Evolutionary conservation across 108 stramenopile genomes (phyloP).

Genomic region (Skeletonema costatum): DNA sequence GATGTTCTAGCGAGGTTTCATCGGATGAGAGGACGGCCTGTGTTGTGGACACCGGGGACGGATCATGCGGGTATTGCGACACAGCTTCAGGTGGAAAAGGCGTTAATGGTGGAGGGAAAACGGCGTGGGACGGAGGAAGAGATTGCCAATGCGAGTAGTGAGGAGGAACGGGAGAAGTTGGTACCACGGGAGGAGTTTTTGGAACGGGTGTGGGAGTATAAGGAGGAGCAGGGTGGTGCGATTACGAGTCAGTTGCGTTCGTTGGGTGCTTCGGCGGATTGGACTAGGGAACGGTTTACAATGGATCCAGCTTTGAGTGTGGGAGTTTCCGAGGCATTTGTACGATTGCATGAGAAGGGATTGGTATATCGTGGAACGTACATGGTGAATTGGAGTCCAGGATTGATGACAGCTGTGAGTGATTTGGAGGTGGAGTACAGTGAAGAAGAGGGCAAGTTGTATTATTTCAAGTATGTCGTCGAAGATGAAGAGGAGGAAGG

Average conservation of each 20-base stretch:
- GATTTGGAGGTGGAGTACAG: slow-evolving; percentile 96
- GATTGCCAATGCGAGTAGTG: slow-evolving; percentile 34
- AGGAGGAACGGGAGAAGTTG: slow-evolving; percentile 54
- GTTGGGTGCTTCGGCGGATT: slow-evolving; percentile 97
- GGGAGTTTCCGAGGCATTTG: slow-evolving; percentile 97
- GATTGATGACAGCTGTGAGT: slow-evolving; percentile 96
- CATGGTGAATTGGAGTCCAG: slow-evolving; percentile 99
- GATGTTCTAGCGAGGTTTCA: slow-evolving; percentile 97
- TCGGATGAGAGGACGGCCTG: slow-evolving; percentile 96
- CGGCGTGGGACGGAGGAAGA: slow-evolving; percentile 33
- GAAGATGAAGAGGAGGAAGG: slow-evolving; percentile 64
- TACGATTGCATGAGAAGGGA: slow-evolving; percentile 92
- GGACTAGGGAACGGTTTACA: slow-evolving; percentile 97
- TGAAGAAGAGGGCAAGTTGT: slow-evolving; percentile 93
- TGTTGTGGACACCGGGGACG: slow-evolving; percentile 96
- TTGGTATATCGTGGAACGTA: slow-evolving; percentile 94
- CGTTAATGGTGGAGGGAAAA: slow-evolving; percentile 76
- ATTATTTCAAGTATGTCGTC: slow-evolving; percentile 95
- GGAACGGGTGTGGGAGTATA: slow-evolving; percentile 89
- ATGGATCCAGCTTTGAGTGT: slow-evolving; percentile 87
- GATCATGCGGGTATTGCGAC: slow-evolving; percentile 99
- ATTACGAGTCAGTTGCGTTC: slow-evolving; percentile 94
- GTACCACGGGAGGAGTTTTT: slow-evolving; percentile 93
- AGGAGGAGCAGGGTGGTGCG: slow-evolving; percentile 94
- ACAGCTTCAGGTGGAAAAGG: slow-evolving; percentile 96